Evolutionary conservation across 139 green algal species (phyloP), one percentile per base, ranked within the genome.

Genomic region (Picochlorum costavermella): DNA sequence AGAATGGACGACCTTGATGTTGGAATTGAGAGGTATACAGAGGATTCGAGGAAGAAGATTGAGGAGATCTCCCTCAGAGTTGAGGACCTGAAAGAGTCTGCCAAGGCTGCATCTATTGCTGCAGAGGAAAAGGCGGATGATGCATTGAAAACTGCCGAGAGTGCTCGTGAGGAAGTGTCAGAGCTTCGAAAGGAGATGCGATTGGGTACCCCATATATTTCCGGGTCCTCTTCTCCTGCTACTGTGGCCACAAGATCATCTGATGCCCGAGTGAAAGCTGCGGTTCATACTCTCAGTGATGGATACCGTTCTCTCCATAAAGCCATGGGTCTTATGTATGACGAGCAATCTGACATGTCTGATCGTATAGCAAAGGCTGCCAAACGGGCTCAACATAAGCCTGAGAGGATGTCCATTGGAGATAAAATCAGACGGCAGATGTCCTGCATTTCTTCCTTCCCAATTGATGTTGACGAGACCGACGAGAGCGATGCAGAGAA

Each of bases 281-380:
- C 58, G 14, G 25, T 64, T 31, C n/a, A 28, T 28, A 64, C 58
- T 28, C 25, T 64, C 16, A 64, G 58, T 28, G 58, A 64, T 51
- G 58, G 58, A 20, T 64, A 64, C 25, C n/a, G 25, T 17, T 64
- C 58, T 51, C 25, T 64, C 5, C 58, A 64, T 25, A 50, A 31
- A 29, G 58, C 58, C n/a, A 51, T 64, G 58, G 14, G 20, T 26
- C 14, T 64, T 23, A 64, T 64, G 58, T 64, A 64, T 2, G 25
- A 64, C 14, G 58, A 64, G 12, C 58, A 64, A 25, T 13, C n/a
- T 12, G 58, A 64, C 5, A 25, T 64, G 12, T 23, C 58, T 64
- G 25, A 25, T 17, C 57, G 20, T 23, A 25, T 64, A 25, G 5
- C 58, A 31, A 31, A 6, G 25, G 58, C 20, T 25, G 56, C n/a